A percentile compares a stretch with the other conserved stretches of the same genome.
Evolutionary conservation across 192 early-diverging fungal genomes (phyloP).

Genomic region (Chytriomyces hyalinus): DNA sequence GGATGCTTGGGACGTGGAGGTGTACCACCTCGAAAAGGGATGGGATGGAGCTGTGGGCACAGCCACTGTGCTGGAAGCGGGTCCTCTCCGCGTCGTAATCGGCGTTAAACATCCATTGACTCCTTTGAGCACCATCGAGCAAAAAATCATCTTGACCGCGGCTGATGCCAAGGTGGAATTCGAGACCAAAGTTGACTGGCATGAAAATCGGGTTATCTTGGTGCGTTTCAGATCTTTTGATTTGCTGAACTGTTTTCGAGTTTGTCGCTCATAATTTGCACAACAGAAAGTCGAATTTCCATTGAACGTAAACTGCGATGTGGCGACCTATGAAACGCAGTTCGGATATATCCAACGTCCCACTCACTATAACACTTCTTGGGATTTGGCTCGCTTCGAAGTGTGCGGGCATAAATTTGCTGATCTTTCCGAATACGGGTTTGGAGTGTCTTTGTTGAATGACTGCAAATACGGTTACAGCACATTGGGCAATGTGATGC

Average conservation of each 20-base stretch:
- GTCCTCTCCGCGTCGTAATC: constrained; percentile 81
- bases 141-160: constrained; percentile 79
- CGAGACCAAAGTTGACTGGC: constrained; percentile 88
- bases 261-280: constrained; percentile 8
- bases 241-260: neutral
- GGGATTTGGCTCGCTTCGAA: constrained; percentile 93
- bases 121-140: constrained; percentile 68
- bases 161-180: constrained; percentile 81
- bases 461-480: constrained; percentile 98
- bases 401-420: constrained; percentile 97
- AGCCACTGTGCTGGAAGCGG: constrained; percentile 70
- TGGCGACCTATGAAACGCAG: constrained; percentile 94
- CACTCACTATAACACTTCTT: constrained; percentile 93
- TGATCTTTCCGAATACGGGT: constrained; percentile 94
- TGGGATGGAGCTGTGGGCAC: constrained; percentile 61
- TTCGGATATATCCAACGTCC: constrained; percentile 91
- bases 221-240: constrained; percentile 42
- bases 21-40: constrained; percentile 93
- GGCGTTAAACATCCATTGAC: constrained; percentile 69
- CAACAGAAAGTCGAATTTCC: constrained; percentile 89
- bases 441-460: constrained; percentile 91
- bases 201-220: constrained; percentile 86
- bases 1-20: constrained; percentile 87
- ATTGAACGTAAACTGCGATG: constrained; percentile 81
- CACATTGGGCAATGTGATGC: constrained; percentile 78